Evolutionary conservation across 2,329 filamentous ascomycete genomes (phyloP).

Genomic region (Exophiala sideris): DNA sequence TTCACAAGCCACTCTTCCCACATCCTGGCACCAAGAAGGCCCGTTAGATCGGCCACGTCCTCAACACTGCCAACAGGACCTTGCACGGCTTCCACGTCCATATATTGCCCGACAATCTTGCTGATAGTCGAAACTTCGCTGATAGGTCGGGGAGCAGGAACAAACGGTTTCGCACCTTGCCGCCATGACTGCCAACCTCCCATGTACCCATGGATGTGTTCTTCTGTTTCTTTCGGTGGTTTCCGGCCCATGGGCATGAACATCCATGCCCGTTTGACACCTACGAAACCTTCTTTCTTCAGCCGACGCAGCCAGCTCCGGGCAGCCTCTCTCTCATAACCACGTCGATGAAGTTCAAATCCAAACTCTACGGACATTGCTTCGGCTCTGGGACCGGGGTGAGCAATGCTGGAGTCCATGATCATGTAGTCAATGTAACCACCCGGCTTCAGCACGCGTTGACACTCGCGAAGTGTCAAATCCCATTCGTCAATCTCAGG

Average conservation of each 20-base stretch:
- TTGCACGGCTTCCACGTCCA: slow-evolving; percentile 57
- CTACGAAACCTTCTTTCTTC: slow-evolving; percentile 70
- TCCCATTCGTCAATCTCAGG: slow-evolving; percentile 77
- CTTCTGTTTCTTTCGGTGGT: slow-evolving; percentile 27
- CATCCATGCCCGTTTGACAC: slow-evolving; percentile 81
- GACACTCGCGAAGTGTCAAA: slow-evolving; percentile 76
- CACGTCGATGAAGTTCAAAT: slow-evolving; percentile 81
- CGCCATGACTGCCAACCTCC: slow-evolving; percentile 42
- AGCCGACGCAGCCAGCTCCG: slow-evolving; percentile 76
- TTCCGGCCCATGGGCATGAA: slow-evolving; percentile 74
- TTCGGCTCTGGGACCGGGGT: slow-evolving; percentile 72
- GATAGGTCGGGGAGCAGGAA: slow-evolving; percentile 27
- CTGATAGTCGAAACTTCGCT: slow-evolving; percentile 27
- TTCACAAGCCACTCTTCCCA: slow-evolving; percentile 97
- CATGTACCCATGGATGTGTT: slow-evolving; percentile 33
- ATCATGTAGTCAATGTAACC: slow-evolving; percentile 89
- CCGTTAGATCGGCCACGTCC: slow-evolving; percentile 70
- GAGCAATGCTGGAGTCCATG: slow-evolving; percentile 85
- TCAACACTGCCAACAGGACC: slow-evolving; percentile 64
- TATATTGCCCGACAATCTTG: slow-evolving; percentile 29
- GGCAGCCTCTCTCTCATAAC: slow-evolving; percentile 82
- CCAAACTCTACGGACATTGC: slow-evolving; percentile 89
- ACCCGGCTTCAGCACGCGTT: slow-evolving; percentile 86
- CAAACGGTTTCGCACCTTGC: slow-evolving; percentile 28
- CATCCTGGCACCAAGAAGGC: slow-evolving; percentile 79